A percentile compares a stretch with the other conserved stretches of the same genome.
These are phyloP conservation scores for Protomyces inundatus DNA, from an alignment of 1,139 yeast species.

Conservation along the genomic window DNA sequence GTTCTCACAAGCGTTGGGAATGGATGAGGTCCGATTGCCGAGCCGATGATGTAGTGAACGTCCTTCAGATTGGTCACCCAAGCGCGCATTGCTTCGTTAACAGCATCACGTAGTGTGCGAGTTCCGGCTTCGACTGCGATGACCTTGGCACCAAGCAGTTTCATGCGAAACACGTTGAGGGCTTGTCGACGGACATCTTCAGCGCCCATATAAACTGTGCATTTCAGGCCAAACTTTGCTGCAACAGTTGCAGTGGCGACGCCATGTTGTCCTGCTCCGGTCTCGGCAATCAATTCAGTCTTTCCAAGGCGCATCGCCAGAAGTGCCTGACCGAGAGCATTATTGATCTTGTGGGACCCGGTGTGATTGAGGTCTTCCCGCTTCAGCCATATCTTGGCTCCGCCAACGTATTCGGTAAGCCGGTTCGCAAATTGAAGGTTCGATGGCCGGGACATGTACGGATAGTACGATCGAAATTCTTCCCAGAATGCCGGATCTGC, in stretches of 20 bases:
- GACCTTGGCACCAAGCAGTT: conserved; percentile 91
- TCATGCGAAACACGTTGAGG: conserved; percentile 93
- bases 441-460: conserved; percentile 95
- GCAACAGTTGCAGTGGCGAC: conserved; percentile 99
- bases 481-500: conserved; percentile 91
- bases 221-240: conserved; percentile 92
- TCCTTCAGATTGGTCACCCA: conserved; percentile 87
- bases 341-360: conserved; percentile 95
- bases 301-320: conserved; percentile 91
- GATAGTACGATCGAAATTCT: conserved; percentile 74
- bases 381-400: conserved; percentile 96
- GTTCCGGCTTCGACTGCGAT: conserved; percentile 93
- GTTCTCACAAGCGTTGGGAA: conserved; percentile 97
- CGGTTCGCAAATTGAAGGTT: conserved; percentile 86
- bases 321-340: conserved; percentile 90
- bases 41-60: conserved; percentile 93
- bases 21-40: conserved; percentile 99
- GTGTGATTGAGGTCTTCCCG: conserved; percentile 98
- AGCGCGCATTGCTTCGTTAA: conserved; percentile 89
- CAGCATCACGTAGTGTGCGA: conserved; percentile 91
- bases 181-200: conserved; percentile 99
- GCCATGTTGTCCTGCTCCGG: conserved; percentile 99
- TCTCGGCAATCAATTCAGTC: conserved; percentile 87
- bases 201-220: conserved; percentile 98
- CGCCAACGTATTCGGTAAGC: conserved; percentile 83